Evolutionary conservation across 306 rosid genomes (phyloP).

Genomic region (Vigna unguiculata): DNA sequence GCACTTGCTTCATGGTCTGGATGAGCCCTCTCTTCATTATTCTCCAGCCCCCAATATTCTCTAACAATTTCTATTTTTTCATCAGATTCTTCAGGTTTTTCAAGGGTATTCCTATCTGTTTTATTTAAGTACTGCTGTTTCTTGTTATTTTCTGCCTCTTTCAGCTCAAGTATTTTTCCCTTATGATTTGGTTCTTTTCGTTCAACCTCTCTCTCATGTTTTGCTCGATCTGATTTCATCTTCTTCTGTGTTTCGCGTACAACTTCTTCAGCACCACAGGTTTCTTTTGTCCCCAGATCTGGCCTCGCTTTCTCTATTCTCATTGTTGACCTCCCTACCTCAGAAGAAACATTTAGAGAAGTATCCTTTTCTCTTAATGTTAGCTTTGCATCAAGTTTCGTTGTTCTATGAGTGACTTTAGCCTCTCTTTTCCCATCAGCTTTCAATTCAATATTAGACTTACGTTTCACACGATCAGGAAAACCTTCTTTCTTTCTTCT

Average conservation of each 20-base stretch:
- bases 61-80: conserved; percentile 50
- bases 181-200: conserved; percentile 53
- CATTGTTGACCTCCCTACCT: conserved; percentile 46
- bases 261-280: conserved; percentile 45
- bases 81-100: conserved; percentile 51
- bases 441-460: conserved; percentile 53
- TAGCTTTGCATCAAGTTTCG: conserved; percentile 44
- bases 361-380: conserved; percentile 48
- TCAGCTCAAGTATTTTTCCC: conserved; percentile 45
- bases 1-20: conserved; percentile 40
- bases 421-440: conserved; percentile 48
- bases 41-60: conserved; percentile 43
- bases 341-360: conserved; percentile 51
- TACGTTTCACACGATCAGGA: conserved; percentile 57
- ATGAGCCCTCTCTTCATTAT: conserved; percentile 37
- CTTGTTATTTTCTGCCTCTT: conserved; percentile 45
- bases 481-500: conserved; percentile 76
- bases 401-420: conserved; percentile 41
- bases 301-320: conserved; percentile 49
- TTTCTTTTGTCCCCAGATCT: conserved; percentile 45
- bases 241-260: conserved; percentile 48
- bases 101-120: conserved; percentile 31
- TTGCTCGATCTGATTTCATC: conserved; percentile 47
- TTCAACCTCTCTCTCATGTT: conserved; percentile 51
- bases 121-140: conserved; percentile 21